Evolutionary conservation across 2,329 filamentous ascomycete species (phyloP), one percentile per base, ranked within the genome.

Genomic region (Cryphonectria nitschkei): DNA sequence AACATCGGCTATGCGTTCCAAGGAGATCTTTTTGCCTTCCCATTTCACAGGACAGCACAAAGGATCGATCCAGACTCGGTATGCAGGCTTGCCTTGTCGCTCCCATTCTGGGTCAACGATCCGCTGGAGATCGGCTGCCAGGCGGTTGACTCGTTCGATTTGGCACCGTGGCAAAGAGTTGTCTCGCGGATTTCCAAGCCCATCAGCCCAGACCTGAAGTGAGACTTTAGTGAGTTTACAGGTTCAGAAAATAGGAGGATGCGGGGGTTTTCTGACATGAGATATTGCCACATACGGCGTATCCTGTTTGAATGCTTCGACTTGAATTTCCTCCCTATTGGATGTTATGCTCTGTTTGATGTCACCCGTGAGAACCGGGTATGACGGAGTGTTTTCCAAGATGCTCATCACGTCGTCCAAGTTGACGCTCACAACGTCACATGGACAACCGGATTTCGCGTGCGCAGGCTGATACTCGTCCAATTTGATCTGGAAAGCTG

Each of bases 41-140:
- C 68, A 67, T 22, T 75, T 75, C 16, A 77, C 71, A 8, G 79
- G 80, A 60, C 79, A 80, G 68, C 78, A 80, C 11, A 81, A 69
- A 0, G 79, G 79, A 70, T 81, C 80, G n/a, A 80, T 70, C 80
- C 78, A 81, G 4, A 80, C 46, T 11, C 75, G 68, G 37, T 78
- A 77, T 7, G 69, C 39, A 29, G 62, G 6, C 34, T 19, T 46
- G 29, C 41, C 32, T 52, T n/a, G 6, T 52, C n/a, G 14, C 14
- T 37, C 16, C 63, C 63, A 52, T 14, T 52, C 43, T 13, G 63
- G 43, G 14, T 50, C 58, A 16, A 61, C 67, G 9, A 64, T 32
- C 2, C 29, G 50, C 14, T 76, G 73, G 9, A 78, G 68, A 0
- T 71, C 70, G 69, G 74, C 5, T 72, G 73, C 52, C 5, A 56